phyloP scores from a whole-genome alignment of 2,329 filamentous ascomycete species.

The Cadophora luteo-olivacea region DNA sequence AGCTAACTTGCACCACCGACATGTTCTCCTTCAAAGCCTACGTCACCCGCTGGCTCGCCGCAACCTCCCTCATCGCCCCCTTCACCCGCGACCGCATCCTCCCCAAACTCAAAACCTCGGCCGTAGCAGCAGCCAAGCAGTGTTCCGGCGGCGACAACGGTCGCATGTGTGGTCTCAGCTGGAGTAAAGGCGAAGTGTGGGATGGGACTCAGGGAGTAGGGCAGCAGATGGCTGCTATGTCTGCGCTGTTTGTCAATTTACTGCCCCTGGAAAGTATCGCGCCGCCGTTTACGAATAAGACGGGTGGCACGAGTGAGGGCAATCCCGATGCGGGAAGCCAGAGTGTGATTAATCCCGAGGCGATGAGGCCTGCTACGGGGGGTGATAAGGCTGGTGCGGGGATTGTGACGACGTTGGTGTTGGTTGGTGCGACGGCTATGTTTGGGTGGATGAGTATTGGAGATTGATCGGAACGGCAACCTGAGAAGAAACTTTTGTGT shows the following conservation, averaged over 20 bases:
- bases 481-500: neutral
- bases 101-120: constrained; percentile 61
- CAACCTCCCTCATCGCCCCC: constrained; percentile 63
- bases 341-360: constrained; percentile 30
- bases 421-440: constrained; percentile 41
- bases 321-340: constrained; percentile 39
- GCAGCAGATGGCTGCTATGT: constrained; percentile 72
- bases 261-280: constrained; percentile 45
- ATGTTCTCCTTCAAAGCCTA: constrained; percentile 72
- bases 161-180: constrained; percentile 66
- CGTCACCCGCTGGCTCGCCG: constrained; percentile 64
- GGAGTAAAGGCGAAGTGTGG: constrained; percentile 54
- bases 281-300: constrained; percentile 37
- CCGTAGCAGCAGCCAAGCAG: constrained; percentile 59
- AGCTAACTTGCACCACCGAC: constrained; percentile 63
- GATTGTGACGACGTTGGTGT: constrained; percentile 48
- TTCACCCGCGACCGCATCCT: constrained; percentile 61
- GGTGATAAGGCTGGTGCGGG: constrained; percentile 51
- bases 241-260: constrained; percentile 55
- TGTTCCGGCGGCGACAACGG: constrained; percentile 65
- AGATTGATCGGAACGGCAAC: neutral
- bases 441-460: constrained; percentile 47
- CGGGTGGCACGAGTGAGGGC: constrained; percentile 48
- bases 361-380: constrained; percentile 43
- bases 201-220: constrained; percentile 58